Percentiles rank a stretch among this genome's conserved stretches.
phyloP scores from a whole-genome alignment of 1,284 basidiomycete genomes.

The Naganishia liquefaciens region DNA sequence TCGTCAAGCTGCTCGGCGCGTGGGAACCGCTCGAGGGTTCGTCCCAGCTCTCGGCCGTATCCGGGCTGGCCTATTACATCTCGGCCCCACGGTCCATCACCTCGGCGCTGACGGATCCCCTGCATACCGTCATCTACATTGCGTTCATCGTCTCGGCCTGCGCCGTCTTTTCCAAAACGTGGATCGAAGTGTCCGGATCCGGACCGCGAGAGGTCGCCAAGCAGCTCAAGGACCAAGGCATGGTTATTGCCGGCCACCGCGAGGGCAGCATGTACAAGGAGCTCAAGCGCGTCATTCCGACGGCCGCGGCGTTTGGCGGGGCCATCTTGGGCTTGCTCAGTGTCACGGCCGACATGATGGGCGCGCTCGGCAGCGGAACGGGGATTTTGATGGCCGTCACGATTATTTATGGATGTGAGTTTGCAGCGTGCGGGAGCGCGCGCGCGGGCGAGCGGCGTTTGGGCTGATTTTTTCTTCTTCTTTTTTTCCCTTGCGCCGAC shows the following conservation, averaged over 20 bases:
- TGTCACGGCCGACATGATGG: slow-evolving; percentile 94
- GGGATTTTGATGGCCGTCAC: slow-evolving; percentile 98
- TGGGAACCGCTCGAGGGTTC: slow-evolving; percentile 98
- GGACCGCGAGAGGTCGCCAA: slow-evolving; percentile 95
- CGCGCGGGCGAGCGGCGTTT: not conserved
- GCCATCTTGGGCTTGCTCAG: slow-evolving; percentile 90
- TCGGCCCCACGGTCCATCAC: slow-evolving; percentile 90
- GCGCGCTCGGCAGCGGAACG: slow-evolving; percentile 93
- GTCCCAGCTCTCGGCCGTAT: slow-evolving; percentile 83
- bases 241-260: slow-evolving; percentile 98
- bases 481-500: no score
- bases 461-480: slow-evolving; percentile 16
- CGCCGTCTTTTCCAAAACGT: slow-evolving; percentile 97
- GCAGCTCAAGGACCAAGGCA: slow-evolving; percentile 97
- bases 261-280: slow-evolving; percentile 99
- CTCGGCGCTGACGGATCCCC: slow-evolving; percentile 83
- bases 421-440: no score
- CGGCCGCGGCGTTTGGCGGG: slow-evolving; percentile 94
- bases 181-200: slow-evolving; percentile 97
- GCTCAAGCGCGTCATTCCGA: slow-evolving; percentile 94
- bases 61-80: slow-evolving; percentile 97
- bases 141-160: slow-evolving; percentile 91
- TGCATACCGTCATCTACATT: slow-evolving; percentile 91
- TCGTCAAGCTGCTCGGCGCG: slow-evolving; percentile 86
- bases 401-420: slow-evolving; percentile 90